phyloP scores from a whole-genome alignment of 1,284 basidiomycete species.

The Takashimella tepidaria region DNA sequence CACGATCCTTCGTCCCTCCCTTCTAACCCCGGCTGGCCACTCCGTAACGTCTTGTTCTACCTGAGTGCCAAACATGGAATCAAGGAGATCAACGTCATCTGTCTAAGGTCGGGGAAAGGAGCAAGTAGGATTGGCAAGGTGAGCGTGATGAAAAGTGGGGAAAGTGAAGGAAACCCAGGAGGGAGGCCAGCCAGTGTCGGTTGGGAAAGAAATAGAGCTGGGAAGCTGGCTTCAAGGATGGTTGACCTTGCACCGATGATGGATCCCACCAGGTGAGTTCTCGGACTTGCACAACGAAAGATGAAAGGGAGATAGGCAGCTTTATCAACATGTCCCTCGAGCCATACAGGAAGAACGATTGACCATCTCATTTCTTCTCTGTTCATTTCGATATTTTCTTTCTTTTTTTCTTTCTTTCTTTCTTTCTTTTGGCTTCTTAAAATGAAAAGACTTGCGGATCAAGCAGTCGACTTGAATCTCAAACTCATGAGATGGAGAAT shows the following conservation, averaged over 20 bases:
- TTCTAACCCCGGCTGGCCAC: constrained; percentile 83
- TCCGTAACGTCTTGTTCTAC: constrained; percentile 85
- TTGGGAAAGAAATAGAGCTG: constrained; percentile 86
- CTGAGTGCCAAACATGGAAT: constrained; percentile 56
- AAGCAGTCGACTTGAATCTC: constrained; percentile 93
- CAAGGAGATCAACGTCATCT: constrained; percentile 60
- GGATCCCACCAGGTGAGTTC: constrained; percentile 65
- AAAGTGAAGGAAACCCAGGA: background rate
- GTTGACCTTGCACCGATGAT: constrained; percentile 93
- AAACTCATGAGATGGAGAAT: constrained; percentile 99
- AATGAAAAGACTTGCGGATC: constrained; percentile 71
- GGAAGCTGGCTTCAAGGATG: constrained; percentile 78
- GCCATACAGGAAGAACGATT: too few relatives aligned
- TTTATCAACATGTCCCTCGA: too few relatives aligned
- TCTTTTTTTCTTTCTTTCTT: too few relatives aligned
- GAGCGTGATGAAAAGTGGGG: background rate
- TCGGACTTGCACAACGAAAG: too few relatives aligned
- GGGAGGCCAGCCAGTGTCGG: constrained; percentile 61
- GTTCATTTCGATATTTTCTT: background rate
- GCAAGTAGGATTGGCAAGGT: constrained; percentile 20
- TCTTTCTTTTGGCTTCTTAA: too few relatives aligned
- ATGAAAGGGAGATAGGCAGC: too few relatives aligned
- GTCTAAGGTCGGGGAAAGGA: constrained; percentile 54
- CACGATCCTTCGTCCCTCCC: constrained; percentile 78
- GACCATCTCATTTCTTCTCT: too few relatives aligned